A percentile compares a stretch with the other conserved stretches of the same genome.
phyloP scores from a whole-genome alignment of 805 yeast species.

The Candida succiphila region DNA sequence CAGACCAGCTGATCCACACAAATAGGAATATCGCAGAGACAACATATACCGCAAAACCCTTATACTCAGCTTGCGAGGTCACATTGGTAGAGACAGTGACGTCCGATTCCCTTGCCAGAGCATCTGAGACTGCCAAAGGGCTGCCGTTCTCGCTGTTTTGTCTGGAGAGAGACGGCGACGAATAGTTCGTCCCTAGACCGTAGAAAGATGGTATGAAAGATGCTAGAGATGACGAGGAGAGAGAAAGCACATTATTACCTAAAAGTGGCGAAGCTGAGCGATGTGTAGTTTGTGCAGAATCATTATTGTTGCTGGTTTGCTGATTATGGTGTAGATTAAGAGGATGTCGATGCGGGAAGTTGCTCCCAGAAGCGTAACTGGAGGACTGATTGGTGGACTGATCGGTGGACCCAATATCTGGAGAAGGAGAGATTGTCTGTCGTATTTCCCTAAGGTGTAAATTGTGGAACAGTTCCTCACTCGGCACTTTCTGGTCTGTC shows the following conservation, averaged over 20 bases:
- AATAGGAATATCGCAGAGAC: slow-evolving; percentile 46
- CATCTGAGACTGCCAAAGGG: slow-evolving; percentile 29
- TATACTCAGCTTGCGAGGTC: slow-evolving; percentile 65
- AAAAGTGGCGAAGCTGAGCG: neutral
- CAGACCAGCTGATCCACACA: slow-evolving; percentile 64
- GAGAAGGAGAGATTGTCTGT: neutral
- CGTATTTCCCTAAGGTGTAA: no score
- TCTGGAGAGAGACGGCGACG: slow-evolving; percentile 10
- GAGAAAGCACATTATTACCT: slow-evolving; percentile 16
- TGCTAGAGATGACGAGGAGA: slow-evolving; percentile 22
- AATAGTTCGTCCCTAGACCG: slow-evolving; percentile 13
- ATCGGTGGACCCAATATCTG: neutral
- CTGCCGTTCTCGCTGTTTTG: slow-evolving; percentile 3
- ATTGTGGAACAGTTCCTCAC: no score
- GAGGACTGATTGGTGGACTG: neutral
- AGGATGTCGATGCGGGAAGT: no score
- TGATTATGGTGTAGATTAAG: no score
- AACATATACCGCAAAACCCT: slow-evolving; percentile 78
- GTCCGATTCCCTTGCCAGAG: slow-evolving; percentile 54
- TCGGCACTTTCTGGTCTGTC: no score
- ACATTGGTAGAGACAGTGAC: slow-evolving; percentile 48
- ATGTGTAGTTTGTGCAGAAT: no score
- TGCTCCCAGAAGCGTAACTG: no score
- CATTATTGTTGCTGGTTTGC: no score
- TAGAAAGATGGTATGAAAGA: slow-evolving; percentile 20